Base-by-base conservation (phyloP, 768 basidiomycete species). In the Kwoniella heveanensis region DNA sequence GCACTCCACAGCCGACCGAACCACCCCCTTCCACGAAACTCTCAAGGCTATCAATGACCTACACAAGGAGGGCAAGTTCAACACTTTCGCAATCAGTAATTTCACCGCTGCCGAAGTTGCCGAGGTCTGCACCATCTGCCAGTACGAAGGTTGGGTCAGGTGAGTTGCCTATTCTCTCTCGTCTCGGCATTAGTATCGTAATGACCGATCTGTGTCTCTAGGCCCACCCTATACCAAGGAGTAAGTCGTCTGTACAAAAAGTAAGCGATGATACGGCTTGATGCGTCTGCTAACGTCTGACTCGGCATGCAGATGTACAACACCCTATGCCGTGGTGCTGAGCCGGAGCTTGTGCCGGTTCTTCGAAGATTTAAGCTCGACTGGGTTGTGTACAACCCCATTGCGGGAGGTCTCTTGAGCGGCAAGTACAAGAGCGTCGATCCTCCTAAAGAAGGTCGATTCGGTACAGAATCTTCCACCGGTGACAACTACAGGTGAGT, bases 21-120 rank as follows among this genome's bases (percentile, higher is more conserved):
- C 77, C n/a, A 82, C 81, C 0, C 82, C 83, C 1, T 83, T 82
- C 72, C 81, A 82, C 58, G 83, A 82, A 39, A 85, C 85, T 0
- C 70, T 85, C 10, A 81, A 81, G 58, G 83, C 80, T 0, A 81
- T 84, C 27, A 77, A 86, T 71, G 81, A 85, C 26, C 77, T 85
- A 6, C 76, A 86, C 80, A 81, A 83, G 65, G 83, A 84, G 69
- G 85, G 86, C 2, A 81, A 83, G 68, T 86, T 86, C 77, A 80
- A 83, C 64, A 80, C 81, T 52, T 81, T 84, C 62, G 83, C 82
- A 0, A 77, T 84, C 59, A 82, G 80, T 62, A 83, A 85, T 76
- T 84, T 80, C 68, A 77, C 78, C 66, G 69, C 82, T 72, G 84
- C 71, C 67, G 79, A 79, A 62, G 83, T 73, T 21, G 83, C 84